Conservation (phyloP, 768 basidiomycete genomes). For the Tricholomella constricta region DNA sequence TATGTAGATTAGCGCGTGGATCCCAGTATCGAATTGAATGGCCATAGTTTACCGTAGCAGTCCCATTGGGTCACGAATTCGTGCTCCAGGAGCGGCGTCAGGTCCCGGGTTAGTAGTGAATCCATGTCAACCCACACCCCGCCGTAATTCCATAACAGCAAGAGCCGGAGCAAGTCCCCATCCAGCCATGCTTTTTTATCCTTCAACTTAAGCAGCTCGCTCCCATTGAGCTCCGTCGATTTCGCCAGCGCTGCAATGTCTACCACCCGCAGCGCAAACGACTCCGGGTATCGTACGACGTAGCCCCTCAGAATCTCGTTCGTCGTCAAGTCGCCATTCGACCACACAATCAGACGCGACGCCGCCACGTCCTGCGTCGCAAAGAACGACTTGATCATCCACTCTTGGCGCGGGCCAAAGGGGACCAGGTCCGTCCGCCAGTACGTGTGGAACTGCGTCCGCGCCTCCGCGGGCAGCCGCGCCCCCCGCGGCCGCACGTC, state of each 20-base stretch:
- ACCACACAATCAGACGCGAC: conserved; percentile 84
- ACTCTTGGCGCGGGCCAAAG: conserved; percentile 82
- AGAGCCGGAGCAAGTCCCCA: conserved; percentile 86
- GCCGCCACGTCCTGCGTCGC: conserved; percentile 78
- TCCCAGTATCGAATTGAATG: background rate
- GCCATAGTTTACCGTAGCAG: conserved; percentile 74
- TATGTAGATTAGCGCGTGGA: background rate
- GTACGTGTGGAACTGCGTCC: conserved; percentile 84
- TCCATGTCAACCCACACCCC: conserved; percentile 99
- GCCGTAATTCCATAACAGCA: conserved; percentile 87
- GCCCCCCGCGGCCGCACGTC: conserved; percentile 14
- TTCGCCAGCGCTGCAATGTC: conserved; percentile 66
- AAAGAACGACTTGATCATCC: conserved; percentile 92
- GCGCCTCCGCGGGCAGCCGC: conserved; percentile 40
- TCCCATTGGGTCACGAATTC: conserved; percentile 99
- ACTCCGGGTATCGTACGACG: conserved; percentile 60
- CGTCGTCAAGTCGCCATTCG: conserved; percentile 72
- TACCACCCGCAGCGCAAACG: conserved; percentile 71
- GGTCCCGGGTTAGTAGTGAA: conserved; percentile 84
- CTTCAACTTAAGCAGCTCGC: conserved; percentile 52
- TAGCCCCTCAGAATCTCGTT: conserved; percentile 65
- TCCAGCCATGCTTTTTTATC: conserved; percentile 93
- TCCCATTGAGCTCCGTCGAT: conserved; percentile 78
- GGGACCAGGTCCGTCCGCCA: conserved; percentile 89
- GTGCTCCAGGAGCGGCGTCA: conserved; percentile 85